Evolutionary conservation across 495 filamentous ascomycete genomes (phyloP).

Genomic region (Cercophora sp.): DNA sequence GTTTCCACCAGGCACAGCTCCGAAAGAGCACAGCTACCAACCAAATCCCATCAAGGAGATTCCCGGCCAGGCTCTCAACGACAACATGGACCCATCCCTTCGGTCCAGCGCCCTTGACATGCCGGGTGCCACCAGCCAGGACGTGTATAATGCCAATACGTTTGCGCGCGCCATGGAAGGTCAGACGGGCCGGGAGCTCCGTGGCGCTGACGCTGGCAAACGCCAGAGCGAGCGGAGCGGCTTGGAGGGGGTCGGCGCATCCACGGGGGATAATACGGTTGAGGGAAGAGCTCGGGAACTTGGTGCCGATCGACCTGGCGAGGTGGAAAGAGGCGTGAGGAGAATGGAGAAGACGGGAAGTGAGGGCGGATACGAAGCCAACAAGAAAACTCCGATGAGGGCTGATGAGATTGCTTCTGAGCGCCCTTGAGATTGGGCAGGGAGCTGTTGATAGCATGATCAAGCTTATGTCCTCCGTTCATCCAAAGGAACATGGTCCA

Average conservation of each 20-base stretch:
- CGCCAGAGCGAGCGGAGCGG: conserved; percentile 53
- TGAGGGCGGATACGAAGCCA: conserved; percentile 7
- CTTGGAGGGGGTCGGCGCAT: conserved; percentile 50
- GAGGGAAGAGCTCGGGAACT: conserved; percentile 30
- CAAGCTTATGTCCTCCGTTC: no score
- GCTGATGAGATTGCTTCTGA: background rate
- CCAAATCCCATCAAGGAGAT: conserved; percentile 14
- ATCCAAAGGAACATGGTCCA: no score
- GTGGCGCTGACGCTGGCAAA: conserved; percentile 41
- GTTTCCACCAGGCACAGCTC: conserved; percentile 61
- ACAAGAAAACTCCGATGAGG: background rate
- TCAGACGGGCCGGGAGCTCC: conserved; percentile 55
- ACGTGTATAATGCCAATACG: conserved; percentile 56
- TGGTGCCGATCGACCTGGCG: conserved; percentile 19
- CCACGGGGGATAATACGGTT: conserved; percentile 22
- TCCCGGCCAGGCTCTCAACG: conserved; percentile 49
- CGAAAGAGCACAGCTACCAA: conserved; percentile 54
- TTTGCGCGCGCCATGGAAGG: conserved; percentile 60
- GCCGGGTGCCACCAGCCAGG: conserved; percentile 57
- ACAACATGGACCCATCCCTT: conserved; percentile 12
- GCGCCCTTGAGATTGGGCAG: background rate
- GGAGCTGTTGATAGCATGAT: background rate
- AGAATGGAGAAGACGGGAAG: conserved; percentile 23
- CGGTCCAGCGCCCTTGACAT: conserved; percentile 49
- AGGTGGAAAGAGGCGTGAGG: conserved; percentile 8